phyloP scores from a whole-genome alignment of 371 early-diverging fungal species.

The Lichtheimia ornata region DNA sequence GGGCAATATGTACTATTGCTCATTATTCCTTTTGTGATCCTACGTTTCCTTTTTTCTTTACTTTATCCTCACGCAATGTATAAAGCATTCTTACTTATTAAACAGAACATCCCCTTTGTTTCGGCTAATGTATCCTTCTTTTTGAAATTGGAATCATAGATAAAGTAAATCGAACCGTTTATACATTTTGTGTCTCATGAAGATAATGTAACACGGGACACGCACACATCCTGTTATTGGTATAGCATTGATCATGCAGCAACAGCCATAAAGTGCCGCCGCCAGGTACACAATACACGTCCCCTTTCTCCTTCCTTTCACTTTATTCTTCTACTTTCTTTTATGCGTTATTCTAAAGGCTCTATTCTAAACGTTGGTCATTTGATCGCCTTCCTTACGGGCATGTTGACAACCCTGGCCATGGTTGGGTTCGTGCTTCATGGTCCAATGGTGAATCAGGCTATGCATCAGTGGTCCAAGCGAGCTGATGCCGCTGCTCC shows the following conservation, averaged over 20 bases:
- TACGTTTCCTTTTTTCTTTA: neutral
- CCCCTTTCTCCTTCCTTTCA: neutral
- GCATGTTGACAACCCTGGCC: neutral
- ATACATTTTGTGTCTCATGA: neutral
- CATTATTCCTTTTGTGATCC: slow-evolving; percentile 2
- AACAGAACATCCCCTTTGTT: neutral
- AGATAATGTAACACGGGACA: neutral
- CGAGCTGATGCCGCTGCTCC: neutral
- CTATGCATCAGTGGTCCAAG: neutral
- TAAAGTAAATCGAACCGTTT: neutral
- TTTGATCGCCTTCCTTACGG: neutral
- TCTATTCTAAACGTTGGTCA: neutral
- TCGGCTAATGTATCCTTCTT: neutral
- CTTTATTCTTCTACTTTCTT: neutral
- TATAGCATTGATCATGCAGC: too few species aligned
- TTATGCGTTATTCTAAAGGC: neutral
- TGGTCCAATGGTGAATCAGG: neutral
- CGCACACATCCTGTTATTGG: neutral
- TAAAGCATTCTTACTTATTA: slow-evolving; percentile 5
- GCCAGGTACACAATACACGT: too few species aligned
- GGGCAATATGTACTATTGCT: neutral
- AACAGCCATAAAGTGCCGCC: too few species aligned
- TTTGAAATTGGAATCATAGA: neutral
- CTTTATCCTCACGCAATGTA: slow-evolving; percentile 1
- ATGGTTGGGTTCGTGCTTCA: neutral